Evolutionary conservation across 495 filamentous ascomycete genomes (phyloP), one percentile per base, ranked within the genome.

Genomic region (Cladorrhinum samala): DNA sequence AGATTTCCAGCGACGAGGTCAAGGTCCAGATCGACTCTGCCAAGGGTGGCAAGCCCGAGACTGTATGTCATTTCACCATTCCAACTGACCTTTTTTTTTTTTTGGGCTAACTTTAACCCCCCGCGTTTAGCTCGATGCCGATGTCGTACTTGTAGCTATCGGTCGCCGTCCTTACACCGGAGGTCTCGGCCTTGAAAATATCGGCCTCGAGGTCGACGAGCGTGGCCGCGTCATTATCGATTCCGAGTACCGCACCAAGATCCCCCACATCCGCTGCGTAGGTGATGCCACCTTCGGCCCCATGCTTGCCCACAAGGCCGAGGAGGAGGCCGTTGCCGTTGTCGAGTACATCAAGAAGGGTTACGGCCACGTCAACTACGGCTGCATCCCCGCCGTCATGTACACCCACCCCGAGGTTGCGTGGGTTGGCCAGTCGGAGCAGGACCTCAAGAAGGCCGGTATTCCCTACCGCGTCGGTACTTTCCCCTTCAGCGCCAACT

Each of bases 241-340:
- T 79, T 86, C 89, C 64, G 90, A 98, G 76, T 98, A 95, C 80
- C 90, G 93, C 74, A 97, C 93, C 64, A 96, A 95, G 77, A 70
- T 92, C 49, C 86, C 90, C 11, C 94, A 98, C 76, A 95, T 98
- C 71, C 91, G 93, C 58, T 91, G 91, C 65, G 85, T 98, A 59
- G 93, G 93, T 64, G 93, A 98, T 72, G 88, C 83, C 69, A 98
- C 93, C 16, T 98, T 97, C 73, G 93, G 93, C 16, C 94, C 93
- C 62, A 98, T 98, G 93, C 84, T 98, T 63, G 93, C 93, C 46
- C 93, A 98, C 81, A 98, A 98, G 81, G 93, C 94, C 39, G 93
- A 98, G 76, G 93, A 98, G 77, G 93, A 98, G 77, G 93, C 78
- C 50, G 91, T 96, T 45, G 93, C 93, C 11, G 91, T 82, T 38